Base-by-base conservation (phyloP, 257 asterid genomes). In the Leptodermis oblonga region DNA sequence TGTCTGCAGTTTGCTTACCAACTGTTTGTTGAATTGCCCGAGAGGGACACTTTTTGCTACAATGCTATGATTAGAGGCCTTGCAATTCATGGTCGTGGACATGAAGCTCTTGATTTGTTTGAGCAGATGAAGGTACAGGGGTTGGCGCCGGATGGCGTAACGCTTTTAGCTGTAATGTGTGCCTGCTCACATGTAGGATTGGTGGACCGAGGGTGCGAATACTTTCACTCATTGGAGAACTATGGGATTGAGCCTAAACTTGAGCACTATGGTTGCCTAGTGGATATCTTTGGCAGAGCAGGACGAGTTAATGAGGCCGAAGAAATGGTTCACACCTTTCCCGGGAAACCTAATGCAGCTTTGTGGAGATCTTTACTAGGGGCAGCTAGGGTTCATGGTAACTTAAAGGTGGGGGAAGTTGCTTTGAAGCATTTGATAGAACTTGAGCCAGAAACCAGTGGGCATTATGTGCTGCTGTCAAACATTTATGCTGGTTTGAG, bases 141-240 rank as follows among this genome's bases (percentile, higher is more conserved):
- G n/a, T 67, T 82, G 53, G 7, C 8, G 45, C 86, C 86, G 0
- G 95, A 89, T 73, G 85, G 77, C 55, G 79, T 80, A 43, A 84
- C 96, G 14, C 72, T 89, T 30, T 49, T 89, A 56, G 85, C 77
- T 34, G 76, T 83, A 51, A 82, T 89, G 87, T 70, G 79, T 70
- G 95, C 92, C 64, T 87, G 95, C 80, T 84, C 95, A 4, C 95
- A 87, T 69, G 79, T 82, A 15, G 96, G 95, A 26, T 65, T 89
- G 78, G 86, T 89, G 48, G 82, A 84, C 20, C 80, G 86, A 72
- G 96, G 95, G 10, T 80, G 81, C n/a, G 33, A 63, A 43, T 65
- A 70, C 76, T 87, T 89, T 53, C 77, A 79, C 64, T 73, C 84
- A 13, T 84, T 87, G 89, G 53, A 31, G n/a, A 72, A 64, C 18